Conservation (phyloP, 139 green algal genomes). For the Astrephomene gubernaculifera region DNA sequence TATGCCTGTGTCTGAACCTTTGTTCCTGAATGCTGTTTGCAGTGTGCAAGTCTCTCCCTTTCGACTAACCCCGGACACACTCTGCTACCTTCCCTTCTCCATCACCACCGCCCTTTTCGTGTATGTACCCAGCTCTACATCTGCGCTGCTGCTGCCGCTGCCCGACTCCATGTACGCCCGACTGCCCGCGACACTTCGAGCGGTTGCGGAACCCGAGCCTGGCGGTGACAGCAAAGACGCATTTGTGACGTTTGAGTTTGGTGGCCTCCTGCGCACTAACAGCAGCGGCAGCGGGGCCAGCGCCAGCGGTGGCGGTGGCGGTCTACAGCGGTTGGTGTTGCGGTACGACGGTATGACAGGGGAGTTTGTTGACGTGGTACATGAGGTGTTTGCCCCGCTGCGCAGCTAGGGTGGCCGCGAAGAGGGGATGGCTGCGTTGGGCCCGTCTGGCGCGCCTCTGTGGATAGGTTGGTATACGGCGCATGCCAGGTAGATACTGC, state of each 20-base stretch:
- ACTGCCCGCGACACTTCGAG: not conserved
- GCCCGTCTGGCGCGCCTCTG: too few relatives aligned
- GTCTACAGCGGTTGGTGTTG: slow-evolving; percentile 3
- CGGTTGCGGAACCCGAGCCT: not conserved
- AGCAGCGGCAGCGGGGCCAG: too few relatives aligned
- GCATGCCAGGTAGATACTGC: too few relatives aligned
- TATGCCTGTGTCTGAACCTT: too few relatives aligned
- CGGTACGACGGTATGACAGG: not conserved
- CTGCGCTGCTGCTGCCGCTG: not conserved
- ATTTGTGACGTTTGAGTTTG: slow-evolving; percentile 13
- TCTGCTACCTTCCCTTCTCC: not conserved
- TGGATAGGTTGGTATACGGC: too few relatives aligned
- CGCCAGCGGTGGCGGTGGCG: not conserved
- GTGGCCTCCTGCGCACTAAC: not conserved
- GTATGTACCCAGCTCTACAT: not conserved
- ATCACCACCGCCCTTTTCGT: not conserved
- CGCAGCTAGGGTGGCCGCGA: too few relatives aligned
- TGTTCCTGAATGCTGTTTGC: too few relatives aligned
- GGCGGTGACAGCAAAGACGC: not conserved
- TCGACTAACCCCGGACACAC: not conserved
- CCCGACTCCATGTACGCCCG: not conserved
- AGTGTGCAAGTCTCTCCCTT: not conserved
- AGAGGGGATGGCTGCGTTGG: too few relatives aligned
- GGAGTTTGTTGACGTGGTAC: not conserved
- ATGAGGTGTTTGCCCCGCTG: not conserved